Conservation (phyloP, 75 land plant genomes). For the Pinus taeda region DNA sequence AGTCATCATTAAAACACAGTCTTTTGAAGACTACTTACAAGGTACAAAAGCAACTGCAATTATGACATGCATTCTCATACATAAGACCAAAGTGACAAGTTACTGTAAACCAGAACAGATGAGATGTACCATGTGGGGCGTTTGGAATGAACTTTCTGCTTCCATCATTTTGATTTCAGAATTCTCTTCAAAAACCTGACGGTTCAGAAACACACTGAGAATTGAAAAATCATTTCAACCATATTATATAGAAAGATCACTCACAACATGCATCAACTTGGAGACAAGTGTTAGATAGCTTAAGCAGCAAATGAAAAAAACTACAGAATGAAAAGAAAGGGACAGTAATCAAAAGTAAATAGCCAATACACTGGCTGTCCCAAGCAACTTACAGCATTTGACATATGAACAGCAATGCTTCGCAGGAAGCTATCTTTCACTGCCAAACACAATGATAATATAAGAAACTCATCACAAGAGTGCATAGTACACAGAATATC, state of each 20-base stretch:
- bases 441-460: not conserved
- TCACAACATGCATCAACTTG: not conserved
- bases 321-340: not conserved
- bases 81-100: not conserved
- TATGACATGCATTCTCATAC: not conserved
- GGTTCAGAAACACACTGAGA: not conserved
- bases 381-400: not conserved
- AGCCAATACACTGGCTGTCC: not conserved
- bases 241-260: not conserved
- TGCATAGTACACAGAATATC: too few relatives aligned
- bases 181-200: slow-evolving; percentile 7
- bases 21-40: not conserved
- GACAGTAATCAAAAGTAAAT: not conserved
- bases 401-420: slow-evolving; percentile 5
- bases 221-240: not conserved
- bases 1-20: not conserved
- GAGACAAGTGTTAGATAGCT: too few relatives aligned
- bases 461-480: not conserved
- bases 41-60: not conserved
- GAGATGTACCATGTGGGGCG: not conserved
- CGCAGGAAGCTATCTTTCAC: slow-evolving; percentile 7
- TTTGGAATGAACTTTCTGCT: slow-evolving; percentile 6
- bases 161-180: slow-evolving; percentile 5
- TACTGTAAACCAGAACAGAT: not conserved
- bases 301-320: not conserved